Evolutionary conservation across 352 stramenopile species (phyloP), one percentile per base, ranked within the genome.

Genomic region (Phytophthora nicotianae): DNA sequence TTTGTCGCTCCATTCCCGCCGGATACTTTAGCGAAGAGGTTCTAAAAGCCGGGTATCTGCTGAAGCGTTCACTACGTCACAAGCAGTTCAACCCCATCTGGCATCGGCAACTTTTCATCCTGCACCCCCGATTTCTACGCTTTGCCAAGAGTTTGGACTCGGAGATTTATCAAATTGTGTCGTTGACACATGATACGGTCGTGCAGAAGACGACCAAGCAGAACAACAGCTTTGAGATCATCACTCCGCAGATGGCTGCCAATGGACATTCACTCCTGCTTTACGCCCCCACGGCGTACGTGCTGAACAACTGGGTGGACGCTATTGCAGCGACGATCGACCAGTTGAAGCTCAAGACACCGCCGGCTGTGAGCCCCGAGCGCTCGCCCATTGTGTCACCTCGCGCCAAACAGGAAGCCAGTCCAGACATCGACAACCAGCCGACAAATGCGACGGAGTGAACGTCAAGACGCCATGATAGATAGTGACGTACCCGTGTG

Each of bases 1-100:
- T 81, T 33, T 65, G 55, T 20, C 67, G 62, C 20, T 72, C 67
- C 5, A 83, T 83, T 40, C 68, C 70, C 11, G 38, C 68, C 2
- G 66, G 71, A 1, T 76, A 77, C 32, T 89, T 89, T 58, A 68
- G 65, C 5, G 83, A 88, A n/a, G 77, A 91, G 53, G 84, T 93
- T 13, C 45, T 92, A 24, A 82, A 81, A 49, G 79, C 78, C 3
- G 80, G 88, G 1, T 95, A 88, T 50, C 49, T 94, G 57, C 83
- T 96, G 49, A 93, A 96, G 75, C 78, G 88, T n/a, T 93, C 89
- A 38, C 75, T 95, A 29, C 85, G 86, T 2, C 83, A 94, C 75
- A 95, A 94, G 74, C 81, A 91, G 57, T 92, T 88, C 72, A 88
- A 85, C 38, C 83, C 83, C 42, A 92, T 92, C 47, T 92, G 83